Conservation (phyloP, 139 green algal species). For the Tetradesmus lagerheimii region DNA sequence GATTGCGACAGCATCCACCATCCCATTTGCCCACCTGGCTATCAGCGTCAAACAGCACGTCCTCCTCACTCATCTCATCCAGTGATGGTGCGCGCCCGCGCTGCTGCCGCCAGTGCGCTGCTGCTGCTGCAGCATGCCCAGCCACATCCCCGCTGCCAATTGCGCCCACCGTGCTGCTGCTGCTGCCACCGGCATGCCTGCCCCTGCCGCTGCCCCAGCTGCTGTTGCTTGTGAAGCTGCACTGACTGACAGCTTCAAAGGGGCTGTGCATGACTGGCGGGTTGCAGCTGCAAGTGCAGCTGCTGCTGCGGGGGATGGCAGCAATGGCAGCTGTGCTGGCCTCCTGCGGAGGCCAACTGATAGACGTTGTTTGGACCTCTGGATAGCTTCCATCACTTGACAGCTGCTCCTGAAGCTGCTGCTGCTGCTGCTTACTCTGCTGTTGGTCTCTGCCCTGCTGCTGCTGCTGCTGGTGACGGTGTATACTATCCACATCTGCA, state of each 20-base stretch:
- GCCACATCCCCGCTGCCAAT: neutral
- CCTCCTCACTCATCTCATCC: slow-evolving; percentile 47
- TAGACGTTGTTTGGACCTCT: neutral
- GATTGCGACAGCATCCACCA: too few species aligned
- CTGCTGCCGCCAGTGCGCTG: neutral
- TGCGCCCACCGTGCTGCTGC: neutral
- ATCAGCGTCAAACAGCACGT: slow-evolving; percentile 41
- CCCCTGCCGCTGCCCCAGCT: slow-evolving; percentile 28
- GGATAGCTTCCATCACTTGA: neutral
- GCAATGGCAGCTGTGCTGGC: neutral
- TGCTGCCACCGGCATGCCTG: neutral
- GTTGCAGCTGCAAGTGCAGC: neutral
- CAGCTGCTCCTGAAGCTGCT: slow-evolving; percentile 14
- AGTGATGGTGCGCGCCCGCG: neutral
- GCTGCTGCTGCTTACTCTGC: slow-evolving; percentile 1
- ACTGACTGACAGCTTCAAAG: slow-evolving; percentile 14
- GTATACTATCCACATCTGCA: neutral
- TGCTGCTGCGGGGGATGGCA: neutral
- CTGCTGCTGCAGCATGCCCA: slow-evolving; percentile 1
- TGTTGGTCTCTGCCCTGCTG: neutral
- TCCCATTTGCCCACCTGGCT: neutral
- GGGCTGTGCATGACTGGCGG: neutral
- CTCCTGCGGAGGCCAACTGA: neutral
- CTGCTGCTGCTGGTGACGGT: slow-evolving; percentile 5
- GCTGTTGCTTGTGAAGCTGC: slow-evolving; percentile 5